Conservation (phyloP, 306 rosid genomes). For the Acacia crassicarpa region DNA sequence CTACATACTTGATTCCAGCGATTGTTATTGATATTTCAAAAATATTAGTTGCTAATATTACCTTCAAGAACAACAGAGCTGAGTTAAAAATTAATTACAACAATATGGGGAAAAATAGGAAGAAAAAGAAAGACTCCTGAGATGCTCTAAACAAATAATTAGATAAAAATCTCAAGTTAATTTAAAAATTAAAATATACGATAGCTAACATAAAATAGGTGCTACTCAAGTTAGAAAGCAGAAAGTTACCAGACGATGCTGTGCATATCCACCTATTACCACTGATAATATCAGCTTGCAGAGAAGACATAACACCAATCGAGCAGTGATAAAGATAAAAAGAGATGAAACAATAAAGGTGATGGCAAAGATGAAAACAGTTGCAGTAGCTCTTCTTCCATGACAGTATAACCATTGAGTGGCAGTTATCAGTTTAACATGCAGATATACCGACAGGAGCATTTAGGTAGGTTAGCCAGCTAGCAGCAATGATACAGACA, state of each 20-base stretch:
- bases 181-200: background rate
- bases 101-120: background rate
- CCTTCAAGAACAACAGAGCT: conserved; percentile 47
- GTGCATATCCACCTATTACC: no score
- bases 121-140: background rate
- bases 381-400: background rate
- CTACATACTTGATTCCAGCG: conserved; percentile 90
- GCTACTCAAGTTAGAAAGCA: background rate
- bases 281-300: no score
- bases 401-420: background rate
- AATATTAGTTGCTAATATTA: conserved; percentile 90
- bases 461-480: conserved; percentile 5
- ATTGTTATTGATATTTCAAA: conserved; percentile 92
- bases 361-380: conserved; percentile 14
- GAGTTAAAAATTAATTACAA: conserved; percentile 1
- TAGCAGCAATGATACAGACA: background rate
- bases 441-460: background rate
- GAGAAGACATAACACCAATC: background rate
- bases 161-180: conserved; percentile 1
- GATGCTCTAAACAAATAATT: background rate
- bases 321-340: background rate
- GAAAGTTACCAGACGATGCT: background rate
- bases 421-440: background rate
- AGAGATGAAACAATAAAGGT: conserved; percentile 1
- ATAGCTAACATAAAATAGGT: conserved; percentile 1